Evolutionary conservation across 2,329 filamentous ascomycete species (phyloP).

Genomic region (Nemania sp.): DNA sequence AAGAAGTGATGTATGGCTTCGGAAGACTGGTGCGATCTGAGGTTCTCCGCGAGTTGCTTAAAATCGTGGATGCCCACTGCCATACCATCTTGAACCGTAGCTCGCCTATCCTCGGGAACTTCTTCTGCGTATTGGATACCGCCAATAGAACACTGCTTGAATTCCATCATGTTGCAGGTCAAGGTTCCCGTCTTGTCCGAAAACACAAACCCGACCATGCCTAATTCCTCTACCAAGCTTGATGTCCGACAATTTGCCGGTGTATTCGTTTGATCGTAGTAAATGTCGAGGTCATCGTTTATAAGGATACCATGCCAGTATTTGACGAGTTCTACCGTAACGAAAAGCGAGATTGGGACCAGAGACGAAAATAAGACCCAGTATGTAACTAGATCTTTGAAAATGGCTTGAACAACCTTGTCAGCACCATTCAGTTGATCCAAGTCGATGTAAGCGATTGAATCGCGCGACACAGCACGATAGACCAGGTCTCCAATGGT

Average conservation of each 20-base stretch:
- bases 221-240: slow-evolving; percentile 92
- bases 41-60: slow-evolving; percentile 71
- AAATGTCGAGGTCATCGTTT: slow-evolving; percentile 96
- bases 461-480: slow-evolving; percentile 63
- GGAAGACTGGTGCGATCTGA: slow-evolving; percentile 57
- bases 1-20: slow-evolving; percentile 77
- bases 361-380: slow-evolving; percentile 97
- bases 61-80: slow-evolving; percentile 86
- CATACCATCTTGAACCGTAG: slow-evolving; percentile 74
- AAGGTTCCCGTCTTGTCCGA: slow-evolving; percentile 97
- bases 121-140: slow-evolving; percentile 94
- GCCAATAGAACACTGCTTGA: slow-evolving; percentile 90
- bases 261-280: slow-evolving; percentile 93
- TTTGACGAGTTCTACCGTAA: slow-evolving; percentile 96
- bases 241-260: slow-evolving; percentile 95
- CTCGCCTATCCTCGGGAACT: slow-evolving; percentile 85
- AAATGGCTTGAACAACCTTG: slow-evolving; percentile 74
- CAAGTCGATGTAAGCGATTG: slow-evolving; percentile 75
- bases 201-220: slow-evolving; percentile 98
- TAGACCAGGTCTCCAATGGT: slow-evolving; percentile 88
- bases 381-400: slow-evolving; percentile 94
- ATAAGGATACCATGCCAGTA: slow-evolving; percentile 98
- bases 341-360: slow-evolving; percentile 96
- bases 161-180: slow-evolving; percentile 99
- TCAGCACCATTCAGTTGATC: slow-evolving; percentile 58